A percentile compares a stretch with the other conserved stretches of the same genome.
These are phyloP conservation scores for Amanita inopinata DNA, from an alignment of 768 basidiomycete species.

Conservation along the genomic window DNA sequence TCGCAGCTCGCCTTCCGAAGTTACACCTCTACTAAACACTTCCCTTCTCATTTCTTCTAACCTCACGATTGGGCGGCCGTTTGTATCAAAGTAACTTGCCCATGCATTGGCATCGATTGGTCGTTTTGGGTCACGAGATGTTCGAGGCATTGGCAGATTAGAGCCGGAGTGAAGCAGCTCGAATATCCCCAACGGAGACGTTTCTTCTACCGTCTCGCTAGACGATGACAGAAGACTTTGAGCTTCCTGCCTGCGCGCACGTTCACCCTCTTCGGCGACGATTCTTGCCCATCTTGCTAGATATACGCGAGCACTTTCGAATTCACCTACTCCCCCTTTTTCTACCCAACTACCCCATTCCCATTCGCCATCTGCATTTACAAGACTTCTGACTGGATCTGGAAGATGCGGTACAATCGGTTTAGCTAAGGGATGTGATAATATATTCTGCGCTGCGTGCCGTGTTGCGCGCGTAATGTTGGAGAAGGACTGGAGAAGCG, in stretches of 20 bases:
- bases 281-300: slow-evolving; percentile 95
- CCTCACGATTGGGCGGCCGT: slow-evolving; percentile 57
- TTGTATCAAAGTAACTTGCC: slow-evolving; percentile 67
- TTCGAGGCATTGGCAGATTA: slow-evolving; percentile 72
- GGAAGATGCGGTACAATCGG: slow-evolving; percentile 95
- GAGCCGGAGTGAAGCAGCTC: slow-evolving; percentile 74
- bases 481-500: slow-evolving; percentile 88
- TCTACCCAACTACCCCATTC: slow-evolving; percentile 94
- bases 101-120: slow-evolving; percentile 71
- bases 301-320: slow-evolving; percentile 93
- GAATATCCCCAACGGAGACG: slow-evolving; percentile 75
- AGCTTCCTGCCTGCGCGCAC: slow-evolving; percentile 73
- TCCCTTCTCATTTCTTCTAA: slow-evolving; percentile 66
- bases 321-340: slow-evolving; percentile 88
- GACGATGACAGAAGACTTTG: slow-evolving; percentile 50
- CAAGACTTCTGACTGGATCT: slow-evolving; percentile 84
- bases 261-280: slow-evolving; percentile 96
- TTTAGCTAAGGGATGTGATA: slow-evolving; percentile 92
- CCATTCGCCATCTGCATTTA: slow-evolving; percentile 83
- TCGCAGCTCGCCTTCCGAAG: slow-evolving; percentile 42
- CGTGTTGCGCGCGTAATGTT: slow-evolving; percentile 90
- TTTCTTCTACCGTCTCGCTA: slow-evolving; percentile 43
- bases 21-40: slow-evolving; percentile 70
- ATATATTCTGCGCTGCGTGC: slow-evolving; percentile 88
- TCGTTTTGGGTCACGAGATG: slow-evolving; percentile 70